Percentiles rank a stretch among this genome's conserved stretches.
These are phyloP conservation scores for Podospora anserina DNA, from an alignment of 495 filamentous ascomycete genomes.

Conservation along the genomic window DNA sequence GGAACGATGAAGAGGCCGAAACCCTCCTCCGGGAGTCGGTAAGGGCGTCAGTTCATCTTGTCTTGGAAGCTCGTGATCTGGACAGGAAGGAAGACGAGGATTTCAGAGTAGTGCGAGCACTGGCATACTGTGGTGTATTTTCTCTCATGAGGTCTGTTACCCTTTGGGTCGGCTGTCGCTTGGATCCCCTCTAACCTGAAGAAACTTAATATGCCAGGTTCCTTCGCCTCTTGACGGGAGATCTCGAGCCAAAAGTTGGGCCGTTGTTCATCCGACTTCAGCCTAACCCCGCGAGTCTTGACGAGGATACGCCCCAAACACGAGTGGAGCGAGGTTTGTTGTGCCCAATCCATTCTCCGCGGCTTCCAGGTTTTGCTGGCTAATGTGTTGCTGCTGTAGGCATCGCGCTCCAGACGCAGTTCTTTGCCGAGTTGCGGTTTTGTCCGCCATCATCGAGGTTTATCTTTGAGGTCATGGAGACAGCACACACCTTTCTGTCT, in stretches of 20 bases:
- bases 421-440: constrained; percentile 26
- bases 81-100: constrained; percentile 11
- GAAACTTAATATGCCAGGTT: constrained; percentile 10
- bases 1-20: constrained; percentile 28
- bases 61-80: constrained; percentile 15
- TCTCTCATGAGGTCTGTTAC: constrained; percentile 26
- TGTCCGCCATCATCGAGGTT: constrained; percentile 25
- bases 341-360: no score
- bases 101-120: constrained; percentile 20
- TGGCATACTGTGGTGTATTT: constrained; percentile 28
- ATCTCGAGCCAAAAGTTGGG: constrained; percentile 27
- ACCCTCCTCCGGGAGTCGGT: constrained; percentile 24
- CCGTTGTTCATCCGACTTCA: constrained; percentile 31
- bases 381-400: constrained; percentile 14
- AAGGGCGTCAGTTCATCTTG: constrained; percentile 26
- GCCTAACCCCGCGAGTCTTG: constrained; percentile 14
- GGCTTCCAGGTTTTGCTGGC: background rate
- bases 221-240: constrained; percentile 26
- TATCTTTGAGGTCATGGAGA: constrained; percentile 29
- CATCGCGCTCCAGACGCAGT: constrained; percentile 26
- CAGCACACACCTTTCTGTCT: constrained; percentile 27
- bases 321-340: constrained; percentile 29
- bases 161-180: background rate
- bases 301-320: constrained; percentile 25
- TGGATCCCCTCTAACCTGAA: background rate